These are phyloP conservation scores for Guillardia theta DNA, from an alignment of 78 protist genomes.

Conservation along the genomic window DNA sequence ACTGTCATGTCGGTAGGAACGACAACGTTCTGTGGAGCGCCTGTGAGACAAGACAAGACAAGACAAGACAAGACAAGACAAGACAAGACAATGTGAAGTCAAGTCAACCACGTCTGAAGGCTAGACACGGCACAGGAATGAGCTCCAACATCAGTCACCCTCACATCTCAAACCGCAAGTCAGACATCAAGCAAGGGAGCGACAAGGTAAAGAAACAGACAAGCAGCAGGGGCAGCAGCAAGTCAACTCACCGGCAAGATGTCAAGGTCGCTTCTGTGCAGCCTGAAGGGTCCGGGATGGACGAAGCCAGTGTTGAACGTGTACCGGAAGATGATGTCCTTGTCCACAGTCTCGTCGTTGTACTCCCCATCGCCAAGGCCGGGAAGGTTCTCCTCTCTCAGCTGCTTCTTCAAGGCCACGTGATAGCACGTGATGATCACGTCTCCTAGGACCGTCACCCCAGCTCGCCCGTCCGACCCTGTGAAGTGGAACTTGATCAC, in stretches of 20 bases:
- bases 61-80: no score
- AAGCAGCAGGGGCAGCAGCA: no score
- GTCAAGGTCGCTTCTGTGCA: neutral
- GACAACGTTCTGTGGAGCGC: no score
- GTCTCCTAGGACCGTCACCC: neutral
- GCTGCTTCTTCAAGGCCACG: neutral
- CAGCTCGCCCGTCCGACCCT: neutral
- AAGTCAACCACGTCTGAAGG: no score
- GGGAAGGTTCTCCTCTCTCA: neutral
- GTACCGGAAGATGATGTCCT: neutral
- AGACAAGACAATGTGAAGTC: no score
- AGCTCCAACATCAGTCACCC: no score
- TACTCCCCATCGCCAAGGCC: neutral
- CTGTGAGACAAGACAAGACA: no score
- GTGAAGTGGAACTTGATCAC: neutral
- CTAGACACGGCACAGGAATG: no score
- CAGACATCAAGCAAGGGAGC: no score
- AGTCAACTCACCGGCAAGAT: neutral
- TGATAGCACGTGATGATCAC: conserved; percentile 7
- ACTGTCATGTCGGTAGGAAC: no score
- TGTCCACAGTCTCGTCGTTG: neutral
- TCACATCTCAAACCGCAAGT: no score
- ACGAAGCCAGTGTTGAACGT: neutral
- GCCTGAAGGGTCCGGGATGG: neutral
- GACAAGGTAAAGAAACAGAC: no score